phyloP scores from a whole-genome alignment of 2,329 filamentous ascomycete species.

The Exophiala alcalophila region DNA sequence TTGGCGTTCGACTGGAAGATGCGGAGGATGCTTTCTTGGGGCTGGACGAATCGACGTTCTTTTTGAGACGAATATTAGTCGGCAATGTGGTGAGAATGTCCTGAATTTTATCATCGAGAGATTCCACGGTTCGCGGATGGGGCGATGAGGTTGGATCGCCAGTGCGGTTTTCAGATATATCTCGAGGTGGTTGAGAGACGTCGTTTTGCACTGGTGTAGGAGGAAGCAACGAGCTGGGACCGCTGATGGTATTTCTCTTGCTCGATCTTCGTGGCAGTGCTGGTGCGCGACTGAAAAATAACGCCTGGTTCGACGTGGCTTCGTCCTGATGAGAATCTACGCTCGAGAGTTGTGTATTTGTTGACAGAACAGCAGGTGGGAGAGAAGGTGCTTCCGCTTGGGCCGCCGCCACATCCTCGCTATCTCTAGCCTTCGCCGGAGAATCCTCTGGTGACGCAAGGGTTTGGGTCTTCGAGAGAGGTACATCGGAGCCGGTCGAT shows the following conservation, averaged over 20 bases:
- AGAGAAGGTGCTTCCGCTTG: slow-evolving; percentile 28
- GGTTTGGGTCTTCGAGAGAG: too few species aligned
- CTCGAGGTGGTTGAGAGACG: not conserved
- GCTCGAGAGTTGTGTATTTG: not conserved
- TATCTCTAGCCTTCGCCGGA: too few species aligned
- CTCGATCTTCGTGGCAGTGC: slow-evolving; percentile 31
- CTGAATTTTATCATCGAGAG: slow-evolving; percentile 74
- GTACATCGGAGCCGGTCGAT: too few species aligned
- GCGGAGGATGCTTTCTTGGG: slow-evolving; percentile 34
- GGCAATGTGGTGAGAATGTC: slow-evolving; percentile 75
- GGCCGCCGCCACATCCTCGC: slow-evolving; percentile 23
- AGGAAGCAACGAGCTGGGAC: slow-evolving; percentile 6
- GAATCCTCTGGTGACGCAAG: too few species aligned
- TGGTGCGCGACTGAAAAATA: too few species aligned
- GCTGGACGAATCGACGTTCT: slow-evolving; percentile 37
- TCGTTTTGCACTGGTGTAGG: slow-evolving; percentile 18
- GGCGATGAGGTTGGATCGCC: too few species aligned
- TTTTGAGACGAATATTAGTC: slow-evolving; percentile 68
- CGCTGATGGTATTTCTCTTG: slow-evolving; percentile 27
- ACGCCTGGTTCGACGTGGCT: too few species aligned
- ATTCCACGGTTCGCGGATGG: too few species aligned
- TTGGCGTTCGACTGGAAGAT: slow-evolving; percentile 48
- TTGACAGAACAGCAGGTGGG: too few species aligned
- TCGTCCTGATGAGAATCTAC: too few species aligned
- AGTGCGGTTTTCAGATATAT: too few species aligned